These are phyloP conservation scores for Colletotrichum noveboracense DNA, from an alignment of 2,329 filamentous ascomycete species.

Conservation along the genomic window DNA sequence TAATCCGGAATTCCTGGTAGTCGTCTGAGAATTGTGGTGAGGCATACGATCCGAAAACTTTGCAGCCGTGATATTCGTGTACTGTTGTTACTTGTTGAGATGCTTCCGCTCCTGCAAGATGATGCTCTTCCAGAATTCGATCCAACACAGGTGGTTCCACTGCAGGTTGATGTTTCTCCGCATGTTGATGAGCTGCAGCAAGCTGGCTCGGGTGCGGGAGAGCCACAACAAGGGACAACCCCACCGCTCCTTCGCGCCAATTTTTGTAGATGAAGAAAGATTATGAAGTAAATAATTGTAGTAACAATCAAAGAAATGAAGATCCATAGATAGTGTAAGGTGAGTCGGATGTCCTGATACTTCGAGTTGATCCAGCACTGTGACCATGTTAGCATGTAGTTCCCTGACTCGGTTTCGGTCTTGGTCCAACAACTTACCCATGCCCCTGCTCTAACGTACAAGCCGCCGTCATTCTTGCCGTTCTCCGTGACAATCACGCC, in stretches of 20 bases:
- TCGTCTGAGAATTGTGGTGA: not conserved
- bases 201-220: not conserved
- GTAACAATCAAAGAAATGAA: conserved; percentile 48
- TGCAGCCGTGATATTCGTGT: not conserved
- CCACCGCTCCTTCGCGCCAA: conserved; percentile 16
- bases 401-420: not conserved
- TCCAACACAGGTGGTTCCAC: not conserved
- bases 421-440: conserved; percentile 52
- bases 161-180: not conserved
- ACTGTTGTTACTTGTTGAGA: not conserved
- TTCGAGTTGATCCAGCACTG: conserved; percentile 68
- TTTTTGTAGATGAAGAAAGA: conserved; percentile 43
- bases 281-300: conserved; percentile 41
- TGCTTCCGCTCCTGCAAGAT: not conserved
- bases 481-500: conserved; percentile 50
- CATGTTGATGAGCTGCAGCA: conserved; percentile 15
- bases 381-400: not conserved
- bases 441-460: conserved; percentile 69
- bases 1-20: conserved; percentile 22
- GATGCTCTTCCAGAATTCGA: not conserved
- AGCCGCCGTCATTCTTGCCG: conserved; percentile 43
- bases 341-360: conserved; percentile 60
- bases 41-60: not conserved
- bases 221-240: not conserved
- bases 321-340: conserved; percentile 71